phyloP scores from a whole-genome alignment of 768 basidiomycete species.

The Artomyces pyxidatus region DNA sequence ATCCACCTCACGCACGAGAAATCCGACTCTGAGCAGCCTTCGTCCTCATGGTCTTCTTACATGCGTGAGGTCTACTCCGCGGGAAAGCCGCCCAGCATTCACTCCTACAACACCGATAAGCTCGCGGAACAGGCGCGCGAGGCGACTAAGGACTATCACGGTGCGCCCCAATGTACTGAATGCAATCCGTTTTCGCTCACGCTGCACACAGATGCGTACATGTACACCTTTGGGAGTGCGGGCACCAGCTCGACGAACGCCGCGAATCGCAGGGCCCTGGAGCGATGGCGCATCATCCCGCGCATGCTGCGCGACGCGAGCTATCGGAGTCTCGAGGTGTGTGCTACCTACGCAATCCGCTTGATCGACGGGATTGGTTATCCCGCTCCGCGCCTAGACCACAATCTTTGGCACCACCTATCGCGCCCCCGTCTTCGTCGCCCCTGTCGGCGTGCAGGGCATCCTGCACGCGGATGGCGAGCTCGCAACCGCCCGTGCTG shows the following conservation, averaged over 20 bases:
- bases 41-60: constrained; percentile 1
- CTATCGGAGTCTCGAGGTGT: constrained; percentile 50
- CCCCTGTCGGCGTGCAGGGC: constrained; percentile 66
- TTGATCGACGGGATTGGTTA: background rate
- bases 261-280: constrained; percentile 57
- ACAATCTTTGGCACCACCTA: constrained; percentile 64
- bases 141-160: constrained; percentile 47
- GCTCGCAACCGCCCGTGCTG: constrained; percentile 60
- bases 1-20: background rate
- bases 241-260: constrained; percentile 60
- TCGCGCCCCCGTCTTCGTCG: constrained; percentile 54
- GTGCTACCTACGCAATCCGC: no score
- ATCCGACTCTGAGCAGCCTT: background rate
- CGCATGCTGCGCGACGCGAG: constrained; percentile 65
- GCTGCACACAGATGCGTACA: constrained; percentile 35
- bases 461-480: constrained; percentile 68
- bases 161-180: constrained; percentile 26
- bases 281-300: constrained; percentile 69
- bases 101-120: constrained; percentile 53
- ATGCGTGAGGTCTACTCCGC: background rate
- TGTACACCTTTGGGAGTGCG: constrained; percentile 73
- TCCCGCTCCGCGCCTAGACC: constrained; percentile 32
- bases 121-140: constrained; percentile 61
- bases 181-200: background rate
- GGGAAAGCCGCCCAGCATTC: constrained; percentile 23